A percentile compares a stretch with the other conserved stretches of the same genome.
Conservation (phyloP, 371 early-diverging fungal genomes). For the Mortierella sp. region DNA sequence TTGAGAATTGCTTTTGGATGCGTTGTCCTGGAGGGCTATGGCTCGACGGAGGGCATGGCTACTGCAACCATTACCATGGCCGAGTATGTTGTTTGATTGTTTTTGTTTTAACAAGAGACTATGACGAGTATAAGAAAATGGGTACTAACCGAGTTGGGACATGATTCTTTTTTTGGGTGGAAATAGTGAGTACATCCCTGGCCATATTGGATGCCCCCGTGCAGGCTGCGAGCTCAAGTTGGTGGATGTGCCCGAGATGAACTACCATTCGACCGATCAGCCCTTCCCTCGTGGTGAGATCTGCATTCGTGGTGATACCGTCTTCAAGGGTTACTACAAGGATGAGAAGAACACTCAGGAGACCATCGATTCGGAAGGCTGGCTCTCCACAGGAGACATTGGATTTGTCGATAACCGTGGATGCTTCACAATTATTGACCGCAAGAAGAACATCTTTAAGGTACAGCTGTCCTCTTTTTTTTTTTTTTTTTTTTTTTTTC, state of each 20-base stretch:
- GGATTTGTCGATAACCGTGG: constrained; percentile 82
- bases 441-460: constrained; percentile 99
- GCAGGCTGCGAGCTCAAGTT: constrained; percentile 81
- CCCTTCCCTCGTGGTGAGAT: constrained; percentile 92
- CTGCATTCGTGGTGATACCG: constrained; percentile 82
- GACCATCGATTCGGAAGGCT: constrained; percentile 85
- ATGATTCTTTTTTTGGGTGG: background rate
- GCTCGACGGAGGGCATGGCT: constrained; percentile 89
- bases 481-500: constrained; percentile 2
- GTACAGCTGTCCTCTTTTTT: constrained; percentile 6
- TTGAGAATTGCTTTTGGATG: constrained; percentile 84
- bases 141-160: constrained; percentile 53
- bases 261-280: constrained; percentile 79
- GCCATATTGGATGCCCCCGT: constrained; percentile 82
- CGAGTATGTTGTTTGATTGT: constrained; percentile 35
- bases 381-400: constrained; percentile 96
- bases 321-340: constrained; percentile 91
- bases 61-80: constrained; percentile 60
- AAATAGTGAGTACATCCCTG: constrained; percentile 62
- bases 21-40: constrained; percentile 86
- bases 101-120: background rate
- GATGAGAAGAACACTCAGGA: constrained; percentile 87
- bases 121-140: constrained; percentile 49
- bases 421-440: constrained; percentile 90
- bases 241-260: constrained; percentile 92